Base-by-base conservation (phyloP, 179 eudicot genomes). In the Silene coronaria region DNA sequence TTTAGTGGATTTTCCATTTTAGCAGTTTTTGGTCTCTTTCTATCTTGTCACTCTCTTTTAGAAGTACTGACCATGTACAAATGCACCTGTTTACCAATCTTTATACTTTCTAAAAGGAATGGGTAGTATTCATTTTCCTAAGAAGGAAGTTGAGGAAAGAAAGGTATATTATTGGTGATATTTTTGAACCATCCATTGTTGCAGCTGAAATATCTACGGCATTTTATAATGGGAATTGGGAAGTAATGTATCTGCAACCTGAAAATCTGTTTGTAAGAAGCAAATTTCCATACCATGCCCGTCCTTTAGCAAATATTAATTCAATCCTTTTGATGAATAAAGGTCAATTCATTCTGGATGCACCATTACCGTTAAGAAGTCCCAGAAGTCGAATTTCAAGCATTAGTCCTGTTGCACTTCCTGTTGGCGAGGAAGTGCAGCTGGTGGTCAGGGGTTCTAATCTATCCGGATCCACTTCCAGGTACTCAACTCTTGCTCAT, bases 351-450 rank as follows among this genome's bases (percentile, higher is more conserved):
- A 88, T 91, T 78, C 81, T 91, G 32, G 96, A 91, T 78, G 85
- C 97, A 14, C 85, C 87, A 19, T 80, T 91, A 72, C 90, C 96
- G 34, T 65, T 70, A 23, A 81, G 71, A 73, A 83, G 80, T 75
- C 80, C 80, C 73, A 79, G 36, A 60, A 75, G 80, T 68, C 82
- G 78, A 75, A 88, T 93, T 78, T 81, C 81, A 64, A 86, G 88
- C 81, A 87, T 93, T 82, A 87, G 85, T 76, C 98, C 98, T 6
- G 80, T 93, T 78, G 98, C 98, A n/a, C 91, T 90, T 82, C 74
- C 96, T 55, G 30, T 81, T 36, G 83, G 88, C 68, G 84, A 89
- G 81, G 82, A 60, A 57, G 90, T 84, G 76, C 82, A 76, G 26
- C 88, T 91, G 79, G 83, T 75, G 21, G 85, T 93, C 66, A 87